Evolutionary conservation across 306 rosid species (phyloP).

Genomic region (Argentina anserina): DNA sequence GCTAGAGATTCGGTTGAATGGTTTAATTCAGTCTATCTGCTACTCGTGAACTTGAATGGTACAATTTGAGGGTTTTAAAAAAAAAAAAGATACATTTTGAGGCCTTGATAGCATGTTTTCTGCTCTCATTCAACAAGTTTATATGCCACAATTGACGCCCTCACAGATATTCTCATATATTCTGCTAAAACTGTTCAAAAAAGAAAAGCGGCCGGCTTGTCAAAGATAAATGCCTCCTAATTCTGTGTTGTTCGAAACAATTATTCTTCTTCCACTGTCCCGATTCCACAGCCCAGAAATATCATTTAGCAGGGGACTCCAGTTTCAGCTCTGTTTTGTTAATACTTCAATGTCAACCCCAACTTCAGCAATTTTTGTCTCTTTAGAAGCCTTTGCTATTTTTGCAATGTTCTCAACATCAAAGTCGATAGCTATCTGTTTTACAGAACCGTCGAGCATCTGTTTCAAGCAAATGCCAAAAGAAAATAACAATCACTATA

Average conservation of each 20-base stretch:
- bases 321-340: constrained; percentile 43
- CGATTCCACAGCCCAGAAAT: neutral
- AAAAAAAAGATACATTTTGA: constrained; percentile 14
- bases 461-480: constrained; percentile 19
- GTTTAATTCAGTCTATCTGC: neutral
- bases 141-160: neutral
- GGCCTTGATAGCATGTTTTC: neutral
- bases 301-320: constrained; percentile 1
- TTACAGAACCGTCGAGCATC: constrained; percentile 83
- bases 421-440: constrained; percentile 72
- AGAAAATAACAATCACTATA: neutral
- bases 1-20: neutral
- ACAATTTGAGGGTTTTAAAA: constrained; percentile 5
- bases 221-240: neutral
- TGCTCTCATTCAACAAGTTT: neutral
- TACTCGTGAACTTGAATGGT: neutral
- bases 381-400: constrained; percentile 69
- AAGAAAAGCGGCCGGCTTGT: neutral
- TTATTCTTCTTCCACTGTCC: neutral
- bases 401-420: constrained; percentile 76
- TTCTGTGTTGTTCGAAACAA: neutral
- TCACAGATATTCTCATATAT: neutral
- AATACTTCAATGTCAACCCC: constrained; percentile 78
- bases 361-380: constrained; percentile 69
- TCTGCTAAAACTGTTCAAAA: neutral